These are phyloP conservation scores for Quercus bicolor DNA, from an alignment of 306 rosid genomes.

Conservation along the genomic window DNA sequence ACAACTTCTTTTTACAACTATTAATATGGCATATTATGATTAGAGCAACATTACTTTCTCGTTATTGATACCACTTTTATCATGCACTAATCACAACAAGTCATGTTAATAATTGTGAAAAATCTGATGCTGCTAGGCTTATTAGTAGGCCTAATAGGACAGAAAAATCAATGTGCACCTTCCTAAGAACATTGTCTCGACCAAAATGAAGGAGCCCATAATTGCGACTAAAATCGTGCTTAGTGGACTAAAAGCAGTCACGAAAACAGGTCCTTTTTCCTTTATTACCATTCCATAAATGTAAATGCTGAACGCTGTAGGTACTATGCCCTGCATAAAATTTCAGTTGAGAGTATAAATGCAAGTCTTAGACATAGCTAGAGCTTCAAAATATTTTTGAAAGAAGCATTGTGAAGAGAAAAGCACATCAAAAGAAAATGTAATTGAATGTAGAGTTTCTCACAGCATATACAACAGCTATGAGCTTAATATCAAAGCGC, in stretches of 20 bases:
- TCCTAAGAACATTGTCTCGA: constrained; percentile 39
- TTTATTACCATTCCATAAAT: constrained; percentile 43
- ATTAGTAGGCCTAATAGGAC: no score
- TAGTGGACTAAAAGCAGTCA: constrained; percentile 44
- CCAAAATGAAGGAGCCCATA: constrained; percentile 32
- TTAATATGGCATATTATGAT: no score
- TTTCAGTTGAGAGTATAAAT: neutral
- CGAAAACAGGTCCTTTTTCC: constrained; percentile 53
- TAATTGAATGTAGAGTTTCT: neutral
- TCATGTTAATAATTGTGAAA: no score
- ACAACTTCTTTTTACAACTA: no score
- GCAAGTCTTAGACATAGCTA: neutral
- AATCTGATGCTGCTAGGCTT: no score
- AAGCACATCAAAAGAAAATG: neutral
- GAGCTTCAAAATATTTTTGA: neutral
- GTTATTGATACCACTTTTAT: no score
- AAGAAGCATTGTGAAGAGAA: neutral
- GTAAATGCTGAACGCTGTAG: constrained; percentile 34
- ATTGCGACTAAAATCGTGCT: constrained; percentile 47
- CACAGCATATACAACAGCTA: constrained; percentile 43
- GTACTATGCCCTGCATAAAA: constrained; percentile 41
- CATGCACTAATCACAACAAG: no score
- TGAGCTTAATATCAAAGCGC: constrained; percentile 29
- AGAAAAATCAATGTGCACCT: constrained; percentile 23
- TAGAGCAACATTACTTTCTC: no score